These are phyloP conservation scores for Didymella exigua DNA, from an alignment of 2,329 filamentous ascomycete genomes.

Conservation along the genomic window DNA sequence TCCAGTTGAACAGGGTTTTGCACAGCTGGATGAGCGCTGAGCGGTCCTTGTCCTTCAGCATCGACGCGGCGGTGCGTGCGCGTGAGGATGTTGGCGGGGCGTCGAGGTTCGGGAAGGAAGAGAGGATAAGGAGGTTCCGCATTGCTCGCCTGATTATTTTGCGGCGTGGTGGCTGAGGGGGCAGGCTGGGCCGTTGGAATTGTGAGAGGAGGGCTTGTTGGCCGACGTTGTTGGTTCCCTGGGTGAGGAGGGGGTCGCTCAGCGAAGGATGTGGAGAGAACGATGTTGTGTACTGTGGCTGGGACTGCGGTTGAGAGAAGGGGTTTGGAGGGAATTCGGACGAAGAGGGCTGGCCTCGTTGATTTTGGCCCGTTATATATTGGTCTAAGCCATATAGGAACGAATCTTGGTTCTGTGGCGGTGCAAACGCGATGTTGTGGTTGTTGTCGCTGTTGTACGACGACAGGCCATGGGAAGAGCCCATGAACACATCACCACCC, in stretches of 20 bases:
- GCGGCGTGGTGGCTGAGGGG: conserved; percentile 30
- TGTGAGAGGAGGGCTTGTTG: conserved; percentile 30
- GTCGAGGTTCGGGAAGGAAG: conserved; percentile 51
- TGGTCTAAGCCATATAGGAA: conserved; percentile 49
- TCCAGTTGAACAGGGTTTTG: conserved; percentile 47
- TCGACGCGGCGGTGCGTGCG: conserved; percentile 56
- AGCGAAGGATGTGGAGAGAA: conserved; percentile 38
- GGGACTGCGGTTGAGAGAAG: conserved; percentile 29
- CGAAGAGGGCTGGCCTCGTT: conserved; percentile 22
- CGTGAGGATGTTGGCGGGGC: conserved; percentile 47
- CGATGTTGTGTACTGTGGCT: conserved; percentile 27
- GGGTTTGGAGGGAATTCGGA: conserved; percentile 34
- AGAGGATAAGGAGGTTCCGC: conserved; percentile 64
- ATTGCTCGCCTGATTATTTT: conserved; percentile 58
- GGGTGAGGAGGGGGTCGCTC: conserved; percentile 33
- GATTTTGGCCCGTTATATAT: conserved; percentile 32
- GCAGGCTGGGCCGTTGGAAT: conserved; percentile 27
- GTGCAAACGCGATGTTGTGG: conserved; percentile 38
- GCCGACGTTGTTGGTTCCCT: conserved; percentile 20
- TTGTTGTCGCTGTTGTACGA: conserved; percentile 30
- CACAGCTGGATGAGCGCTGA: conserved; percentile 63
- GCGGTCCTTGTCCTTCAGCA: conserved; percentile 43
- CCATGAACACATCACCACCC: conserved; percentile 21
- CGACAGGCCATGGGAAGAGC: conserved; percentile 26
- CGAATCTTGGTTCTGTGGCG: conserved; percentile 38